phyloP scores from a whole-genome alignment of 805 yeast species.

The Lipomyces chichibuensis region DNA sequence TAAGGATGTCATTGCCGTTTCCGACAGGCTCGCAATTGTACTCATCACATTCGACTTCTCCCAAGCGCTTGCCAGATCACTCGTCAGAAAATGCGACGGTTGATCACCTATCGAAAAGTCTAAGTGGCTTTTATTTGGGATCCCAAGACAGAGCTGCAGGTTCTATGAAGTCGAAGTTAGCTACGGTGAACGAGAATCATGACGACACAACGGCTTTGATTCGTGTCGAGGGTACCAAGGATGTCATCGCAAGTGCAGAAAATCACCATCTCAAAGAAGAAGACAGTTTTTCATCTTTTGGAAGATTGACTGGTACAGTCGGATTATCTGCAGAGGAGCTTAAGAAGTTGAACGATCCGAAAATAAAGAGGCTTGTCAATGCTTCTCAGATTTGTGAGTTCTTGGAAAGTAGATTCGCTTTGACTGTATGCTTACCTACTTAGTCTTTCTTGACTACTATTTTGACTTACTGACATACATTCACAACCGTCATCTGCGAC shows the following conservation, averaged over 20 bases:
- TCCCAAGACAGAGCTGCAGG: slow-evolving; percentile 2
- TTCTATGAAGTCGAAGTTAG: slow-evolving; percentile 8
- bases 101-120: slow-evolving; percentile 22
- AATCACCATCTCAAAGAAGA: background rate
- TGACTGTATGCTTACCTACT: slow-evolving; percentile 32
- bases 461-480: slow-evolving; percentile 95
- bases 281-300: slow-evolving; percentile 5
- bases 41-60: slow-evolving; percentile 3
- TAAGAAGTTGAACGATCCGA: slow-evolving; percentile 63
- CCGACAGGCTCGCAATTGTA: slow-evolving; percentile 1
- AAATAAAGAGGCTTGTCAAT: slow-evolving; percentile 81
- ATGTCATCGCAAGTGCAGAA: background rate
- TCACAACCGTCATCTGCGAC: slow-evolving; percentile 79
- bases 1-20: slow-evolving; percentile 9
- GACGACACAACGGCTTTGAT: slow-evolving; percentile 31
- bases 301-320: background rate
- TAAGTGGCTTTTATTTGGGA: slow-evolving; percentile 19
- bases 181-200: slow-evolving; percentile 28
- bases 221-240: slow-evolving; percentile 16
- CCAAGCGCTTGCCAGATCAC: background rate
- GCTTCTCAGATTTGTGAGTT: slow-evolving; percentile 64
- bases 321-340: slow-evolving; percentile 36
- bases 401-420: background rate
- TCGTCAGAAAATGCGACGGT: slow-evolving; percentile 20
- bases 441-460: slow-evolving; percentile 92